Base-by-base conservation (phyloP, 2,329 filamentous ascomycete genomes). In the Talaromyces sp. region DNA sequence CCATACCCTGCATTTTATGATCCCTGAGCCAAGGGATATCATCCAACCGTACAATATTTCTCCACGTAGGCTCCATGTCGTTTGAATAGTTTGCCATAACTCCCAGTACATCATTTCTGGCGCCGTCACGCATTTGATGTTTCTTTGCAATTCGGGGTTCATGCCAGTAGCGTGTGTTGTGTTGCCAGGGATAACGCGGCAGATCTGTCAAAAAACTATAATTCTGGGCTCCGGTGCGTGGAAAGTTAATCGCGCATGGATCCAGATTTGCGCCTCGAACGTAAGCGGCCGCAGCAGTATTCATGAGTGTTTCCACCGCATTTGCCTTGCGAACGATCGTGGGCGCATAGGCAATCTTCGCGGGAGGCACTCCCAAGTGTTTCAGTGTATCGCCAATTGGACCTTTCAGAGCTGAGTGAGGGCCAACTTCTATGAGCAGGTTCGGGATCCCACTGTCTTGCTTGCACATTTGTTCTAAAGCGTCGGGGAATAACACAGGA, bases 11-110 rank as follows among this genome's bases (percentile, higher is more conserved):
- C 3, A 80, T 67, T 40, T 70, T 69, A 43, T 79, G 77, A 58
- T 73, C 73, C 5, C 43, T 40, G 3, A 79, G 65, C 77, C 77
- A 79, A 1, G 74, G 70, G 3, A 78, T 66, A 53, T 79, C 76
- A 4, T 67, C 63, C 1, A 72, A 66, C 3, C 69, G 65, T 3
- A 79, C 61, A 51, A 73, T 68, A 49, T 77, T 77, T 15, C 71
- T 67, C 75, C 75, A 78, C 6, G 70, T 71, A 15, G 71, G 49
- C 45, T 73, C 70, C 5, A 68, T 63, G 29, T 68, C 69, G 56
- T 69, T 72, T 10, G 66, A 68, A 19, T 74, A 72, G 1, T 71
- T 58, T 11, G 72, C 64, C 31, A 64, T 29, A 13, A 45, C 15
- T 10, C 68, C 69, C 8, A 69, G 58, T 5, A 70, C 8, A 40